Conservation (phyloP, 495 filamentous ascomycete species). For the Usnea hakonensis region DNA sequence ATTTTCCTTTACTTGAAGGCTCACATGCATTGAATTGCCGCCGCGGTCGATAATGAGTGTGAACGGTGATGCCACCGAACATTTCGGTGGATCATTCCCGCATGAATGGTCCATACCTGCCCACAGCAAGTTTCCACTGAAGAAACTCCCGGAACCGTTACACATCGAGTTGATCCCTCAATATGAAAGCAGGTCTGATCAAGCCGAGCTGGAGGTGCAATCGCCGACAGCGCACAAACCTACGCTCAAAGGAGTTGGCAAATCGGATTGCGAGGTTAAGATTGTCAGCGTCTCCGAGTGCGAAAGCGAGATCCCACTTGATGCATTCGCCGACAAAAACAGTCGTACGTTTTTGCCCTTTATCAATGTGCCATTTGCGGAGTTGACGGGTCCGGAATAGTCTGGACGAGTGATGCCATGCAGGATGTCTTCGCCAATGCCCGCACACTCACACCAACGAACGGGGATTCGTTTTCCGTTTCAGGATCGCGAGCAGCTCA, state of each 20-base stretch:
- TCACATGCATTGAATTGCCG: neutral
- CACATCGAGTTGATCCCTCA: neutral
- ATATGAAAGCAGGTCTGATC: neutral
- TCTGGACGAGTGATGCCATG: conserved; percentile 1
- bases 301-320: neutral
- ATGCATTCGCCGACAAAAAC: neutral
- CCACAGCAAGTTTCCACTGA: neutral
- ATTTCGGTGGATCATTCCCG: neutral
- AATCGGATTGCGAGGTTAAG: conserved; percentile 2
- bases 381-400: neutral
- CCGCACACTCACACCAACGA: neutral
- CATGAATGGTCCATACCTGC: neutral
- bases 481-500: neutral
- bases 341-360: neutral
- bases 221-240: neutral
- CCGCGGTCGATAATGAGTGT: neutral
- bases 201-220: neutral
- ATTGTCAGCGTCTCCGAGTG: conserved; percentile 1
- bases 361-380: too few relatives aligned
- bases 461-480: neutral
- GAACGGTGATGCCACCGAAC: neutral
- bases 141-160: neutral
- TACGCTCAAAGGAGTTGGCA: neutral
- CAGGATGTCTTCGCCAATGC: neutral
- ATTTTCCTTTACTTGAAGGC: neutral